Evolutionary conservation across 257 asterid species (phyloP).

Genomic region (Handroanthus guayacan): DNA sequence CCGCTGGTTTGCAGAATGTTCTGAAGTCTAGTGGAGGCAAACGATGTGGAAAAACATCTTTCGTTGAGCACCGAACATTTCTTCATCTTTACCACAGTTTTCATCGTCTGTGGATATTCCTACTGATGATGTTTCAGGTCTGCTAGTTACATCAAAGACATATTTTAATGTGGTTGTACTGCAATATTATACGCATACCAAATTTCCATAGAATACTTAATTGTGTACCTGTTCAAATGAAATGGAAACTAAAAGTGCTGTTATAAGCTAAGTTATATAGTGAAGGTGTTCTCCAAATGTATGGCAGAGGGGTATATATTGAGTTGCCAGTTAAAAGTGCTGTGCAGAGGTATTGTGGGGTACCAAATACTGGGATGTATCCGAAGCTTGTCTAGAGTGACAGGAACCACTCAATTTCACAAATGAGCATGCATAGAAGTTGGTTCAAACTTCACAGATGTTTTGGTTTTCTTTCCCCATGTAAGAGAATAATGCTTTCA

Average conservation of each 20-base stretch:
- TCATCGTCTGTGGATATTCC: constrained; percentile 98
- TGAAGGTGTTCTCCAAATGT: constrained; percentile 9
- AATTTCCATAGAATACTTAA: constrained; percentile 6
- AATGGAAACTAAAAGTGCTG: constrained; percentile 1
- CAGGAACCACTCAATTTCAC: not conserved
- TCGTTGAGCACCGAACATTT: constrained; percentile 97
- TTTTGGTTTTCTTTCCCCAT: not conserved
- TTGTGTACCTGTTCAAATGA: not conserved
- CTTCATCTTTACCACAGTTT: constrained; percentile 99
- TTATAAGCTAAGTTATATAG: constrained; percentile 12
- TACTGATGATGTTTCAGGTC: constrained; percentile 97
- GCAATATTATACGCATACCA: not conserved
- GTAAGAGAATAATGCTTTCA: not conserved
- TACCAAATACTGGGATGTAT: not conserved
- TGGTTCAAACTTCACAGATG: no score
- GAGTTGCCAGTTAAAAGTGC: constrained; percentile 23
- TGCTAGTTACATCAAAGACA: constrained; percentile 25
- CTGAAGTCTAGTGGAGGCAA: constrained; percentile 74
- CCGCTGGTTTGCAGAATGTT: constrained; percentile 59
- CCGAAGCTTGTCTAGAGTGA: constrained; percentile 19
- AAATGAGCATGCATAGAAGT: not conserved
- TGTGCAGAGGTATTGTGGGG: not conserved
- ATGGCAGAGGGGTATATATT: not conserved
- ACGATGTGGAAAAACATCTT: constrained; percentile 91
- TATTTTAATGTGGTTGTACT: not conserved